A percentile compares a stretch with the other conserved stretches of the same genome.
These are phyloP conservation scores for Pleurotus cornucopiae DNA, from an alignment of 768 basidiomycete genomes.

Conservation along the genomic window DNA sequence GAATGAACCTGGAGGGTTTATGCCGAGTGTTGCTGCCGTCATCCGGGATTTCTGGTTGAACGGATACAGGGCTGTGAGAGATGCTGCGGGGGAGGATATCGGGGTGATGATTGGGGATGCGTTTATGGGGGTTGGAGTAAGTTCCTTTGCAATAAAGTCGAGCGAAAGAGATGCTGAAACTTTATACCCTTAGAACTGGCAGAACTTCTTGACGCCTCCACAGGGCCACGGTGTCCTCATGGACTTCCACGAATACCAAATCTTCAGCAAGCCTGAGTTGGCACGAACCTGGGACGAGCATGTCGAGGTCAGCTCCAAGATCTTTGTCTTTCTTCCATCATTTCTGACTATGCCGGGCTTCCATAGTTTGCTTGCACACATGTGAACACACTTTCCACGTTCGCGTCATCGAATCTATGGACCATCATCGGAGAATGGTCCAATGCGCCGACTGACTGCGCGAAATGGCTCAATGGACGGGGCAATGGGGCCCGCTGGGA, in stretches of 20 bases:
- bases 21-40: constrained; percentile 26
- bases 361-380: constrained; percentile 53
- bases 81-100: constrained; percentile 39
- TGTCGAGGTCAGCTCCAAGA: constrained; percentile 35
- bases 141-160: not conserved
- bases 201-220: constrained; percentile 51
- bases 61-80: constrained; percentile 55
- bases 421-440: constrained; percentile 83
- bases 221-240: constrained; percentile 55
- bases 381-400: constrained; percentile 39
- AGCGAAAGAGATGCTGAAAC: not conserved
- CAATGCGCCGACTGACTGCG: constrained; percentile 69
- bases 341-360: not conserved
- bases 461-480: constrained; percentile 76
- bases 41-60: constrained; percentile 50
- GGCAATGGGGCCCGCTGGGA: constrained; percentile 72
- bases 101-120: constrained; percentile 73
- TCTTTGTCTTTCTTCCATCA: not conserved
- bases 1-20: constrained; percentile 65
- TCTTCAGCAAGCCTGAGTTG: constrained; percentile 60
- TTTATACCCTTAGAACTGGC: constrained; percentile 43
- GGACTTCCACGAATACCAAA: constrained; percentile 75
- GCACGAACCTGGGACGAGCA: constrained; percentile 52
- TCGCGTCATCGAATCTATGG: constrained; percentile 56
- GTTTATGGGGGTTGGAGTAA: constrained; percentile 38